phyloP scores from a whole-genome alignment of 1,284 basidiomycete genomes.

The Austroboletus novae-zelandiae region DNA sequence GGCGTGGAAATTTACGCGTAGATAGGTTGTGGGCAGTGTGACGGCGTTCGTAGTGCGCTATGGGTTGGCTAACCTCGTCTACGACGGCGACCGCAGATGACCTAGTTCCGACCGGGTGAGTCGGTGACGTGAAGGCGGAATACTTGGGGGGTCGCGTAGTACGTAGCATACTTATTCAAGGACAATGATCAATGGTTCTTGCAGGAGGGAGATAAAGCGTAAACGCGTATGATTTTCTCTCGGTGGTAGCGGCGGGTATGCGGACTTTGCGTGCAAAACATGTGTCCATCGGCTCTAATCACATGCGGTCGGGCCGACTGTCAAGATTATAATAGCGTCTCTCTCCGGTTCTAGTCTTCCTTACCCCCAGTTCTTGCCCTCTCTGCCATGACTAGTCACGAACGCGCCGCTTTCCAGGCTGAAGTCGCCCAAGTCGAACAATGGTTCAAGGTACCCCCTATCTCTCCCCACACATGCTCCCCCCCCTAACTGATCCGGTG shows the following conservation, averaged over 20 bases:
- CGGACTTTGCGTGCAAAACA: not conserved
- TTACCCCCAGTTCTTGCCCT: not conserved
- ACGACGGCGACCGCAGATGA: constrained; percentile 83
- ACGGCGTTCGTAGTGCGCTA: constrained; percentile 85
- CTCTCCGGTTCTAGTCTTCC: not conserved
- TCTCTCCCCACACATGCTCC: constrained; percentile 1
- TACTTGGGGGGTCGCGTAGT: not conserved
- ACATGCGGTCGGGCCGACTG: constrained; percentile 15
- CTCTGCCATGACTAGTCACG: constrained; percentile 50
- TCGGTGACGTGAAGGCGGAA: too few relatives aligned
- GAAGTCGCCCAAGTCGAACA: constrained; percentile 85
- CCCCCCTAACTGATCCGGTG: not conserved
- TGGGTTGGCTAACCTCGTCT: constrained; percentile 82
- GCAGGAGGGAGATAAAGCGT: constrained; percentile 22
- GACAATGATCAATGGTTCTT: not conserved
- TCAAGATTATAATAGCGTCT: not conserved
- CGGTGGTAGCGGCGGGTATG: not conserved
- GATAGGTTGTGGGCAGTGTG: constrained; percentile 65
- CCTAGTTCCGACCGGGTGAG: not conserved
- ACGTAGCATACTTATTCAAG: not conserved
- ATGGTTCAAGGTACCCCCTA: constrained; percentile 83
- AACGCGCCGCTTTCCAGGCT: constrained; percentile 67
- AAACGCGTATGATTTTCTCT: constrained; percentile 12
- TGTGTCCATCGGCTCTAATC: constrained; percentile 10
- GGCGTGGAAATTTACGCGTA: constrained; percentile 5